Evolutionary conservation across 768 basidiomycete genomes (phyloP).

Genomic region (Xerocomellus amylosporus): DNA sequence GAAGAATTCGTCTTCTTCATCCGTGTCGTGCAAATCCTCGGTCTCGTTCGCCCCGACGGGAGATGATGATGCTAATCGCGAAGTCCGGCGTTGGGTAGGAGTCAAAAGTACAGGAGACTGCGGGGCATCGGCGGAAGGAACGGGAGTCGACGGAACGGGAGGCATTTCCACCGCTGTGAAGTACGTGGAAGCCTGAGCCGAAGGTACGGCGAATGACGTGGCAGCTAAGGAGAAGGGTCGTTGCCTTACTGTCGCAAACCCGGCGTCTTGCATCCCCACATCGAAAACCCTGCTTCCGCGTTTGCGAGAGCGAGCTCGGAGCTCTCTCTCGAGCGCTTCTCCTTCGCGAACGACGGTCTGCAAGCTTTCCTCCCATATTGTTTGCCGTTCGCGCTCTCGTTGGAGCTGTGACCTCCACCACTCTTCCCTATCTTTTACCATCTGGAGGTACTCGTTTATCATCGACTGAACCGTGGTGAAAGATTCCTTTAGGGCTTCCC

Average conservation of each 20-base stretch:
- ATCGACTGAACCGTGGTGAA: constrained; percentile 54
- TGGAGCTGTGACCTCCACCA: constrained; percentile 70
- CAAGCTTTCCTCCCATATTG: constrained; percentile 88
- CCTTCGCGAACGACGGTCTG: constrained; percentile 84
- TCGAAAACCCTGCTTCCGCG: constrained; percentile 60
- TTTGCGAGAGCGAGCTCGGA: constrained; percentile 57
- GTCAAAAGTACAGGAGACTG: constrained; percentile 15
- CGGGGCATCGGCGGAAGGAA: constrained; percentile 1
- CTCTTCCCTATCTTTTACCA: constrained; percentile 74
- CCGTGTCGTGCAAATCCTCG: constrained; percentile 46
- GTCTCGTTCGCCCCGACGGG: constrained; percentile 31
- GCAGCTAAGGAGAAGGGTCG: constrained; percentile 18
- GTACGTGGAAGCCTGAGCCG: constrained; percentile 20
- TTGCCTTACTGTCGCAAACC: constrained; percentile 20
- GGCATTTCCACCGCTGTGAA: constrained; percentile 25
- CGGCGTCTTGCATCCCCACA: constrained; percentile 22
- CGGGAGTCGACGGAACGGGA: constrained; percentile 7
- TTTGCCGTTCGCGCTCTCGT: constrained; percentile 60
- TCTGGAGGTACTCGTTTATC: constrained; percentile 64
- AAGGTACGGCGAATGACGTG: constrained; percentile 9
- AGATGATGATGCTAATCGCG: constrained; percentile 14
- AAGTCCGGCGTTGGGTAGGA: constrained; percentile 22
- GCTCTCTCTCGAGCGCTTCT: constrained; percentile 76
- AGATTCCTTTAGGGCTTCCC: constrained; percentile 59
- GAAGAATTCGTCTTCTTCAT: constrained; percentile 95